Conservation (phyloP, 2,329 filamentous ascomycete genomes). For the Trematosphaeria pertusa region DNA sequence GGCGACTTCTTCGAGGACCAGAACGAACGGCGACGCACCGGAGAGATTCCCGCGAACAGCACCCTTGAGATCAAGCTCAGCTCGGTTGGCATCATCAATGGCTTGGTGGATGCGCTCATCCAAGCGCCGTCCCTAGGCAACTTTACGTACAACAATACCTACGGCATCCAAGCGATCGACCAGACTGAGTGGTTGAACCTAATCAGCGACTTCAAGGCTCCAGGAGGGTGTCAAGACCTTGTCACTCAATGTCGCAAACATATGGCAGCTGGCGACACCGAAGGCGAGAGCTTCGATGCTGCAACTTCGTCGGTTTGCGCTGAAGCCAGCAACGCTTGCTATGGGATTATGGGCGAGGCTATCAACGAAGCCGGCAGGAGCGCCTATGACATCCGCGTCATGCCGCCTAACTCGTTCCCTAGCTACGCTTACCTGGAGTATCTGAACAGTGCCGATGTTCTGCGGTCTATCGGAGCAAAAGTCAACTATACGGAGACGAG, state of each 20-base stretch:
- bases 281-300: constrained; percentile 40
- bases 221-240: constrained; percentile 60
- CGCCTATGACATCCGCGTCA: constrained; percentile 56
- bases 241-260: constrained; percentile 44
- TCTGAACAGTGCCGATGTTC: constrained; percentile 56
- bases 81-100: constrained; percentile 74
- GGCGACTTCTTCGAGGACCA: constrained; percentile 65
- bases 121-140: constrained; percentile 65
- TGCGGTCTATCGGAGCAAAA: constrained; percentile 58
- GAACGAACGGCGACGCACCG: constrained; percentile 63
- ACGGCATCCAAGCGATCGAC: constrained; percentile 65
- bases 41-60: constrained; percentile 56
- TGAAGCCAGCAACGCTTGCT: constrained; percentile 30
- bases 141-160: constrained; percentile 71
- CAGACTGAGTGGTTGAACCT: constrained; percentile 58
- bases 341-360: constrained; percentile 2
- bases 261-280: constrained; percentile 38
- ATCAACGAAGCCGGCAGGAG: constrained; percentile 30
- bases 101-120: constrained; percentile 69
- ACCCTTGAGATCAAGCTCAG: constrained; percentile 67
- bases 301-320: constrained; percentile 40
- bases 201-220: constrained; percentile 54
- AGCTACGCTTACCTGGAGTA: constrained; percentile 58
- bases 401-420: constrained; percentile 44
- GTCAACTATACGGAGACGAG: constrained; percentile 58